Evolutionary conservation across 768 basidiomycete species (phyloP), one percentile per base, ranked within the genome.

Genomic region (Phlegmacium glaucopus): DNA sequence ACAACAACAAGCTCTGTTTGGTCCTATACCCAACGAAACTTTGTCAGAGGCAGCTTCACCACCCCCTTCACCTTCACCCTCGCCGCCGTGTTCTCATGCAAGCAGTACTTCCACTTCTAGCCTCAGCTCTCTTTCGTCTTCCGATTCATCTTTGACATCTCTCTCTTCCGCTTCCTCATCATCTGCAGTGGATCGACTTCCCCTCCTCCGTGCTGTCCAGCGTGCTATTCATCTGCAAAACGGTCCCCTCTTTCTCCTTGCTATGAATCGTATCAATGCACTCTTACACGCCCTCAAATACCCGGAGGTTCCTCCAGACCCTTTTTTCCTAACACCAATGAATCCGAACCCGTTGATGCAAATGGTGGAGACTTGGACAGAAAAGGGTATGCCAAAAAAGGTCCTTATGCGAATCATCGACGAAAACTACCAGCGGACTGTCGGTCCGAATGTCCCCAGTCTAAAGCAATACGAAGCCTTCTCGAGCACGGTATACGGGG

Each of bases 341-440:
- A n/a, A n/a, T n/a, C n/a, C n/a, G n/a, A 87, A 87, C 51, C 51
- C 66, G 1, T 62, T 90, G 11, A 78, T 70, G 60, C 62, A 70
- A 15, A 62, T 66, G 2, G 69, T 83, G 5, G 64, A 70, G 32
- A 56, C 65, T 0, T 88, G 85, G 85, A 67, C 65, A 0, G 57
- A 68, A 15, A 68, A 58, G 1, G 82, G 80, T 3, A 61, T 94
- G 22, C 87, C 83, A 0, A 72, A 80, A 39, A 74, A 78, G 28
- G 78, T 94, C 2, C 71, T 87, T 48, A 75, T 83, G 70, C 83
- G 86, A 35, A 78, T 95, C 40, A 75, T 89, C 44, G 92, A 94
- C 37, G 93, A 97, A 71, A 89, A 85, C 30, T 98, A 99, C 59
- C 92, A 97, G 60, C 82, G 96, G 22, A 82, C 83, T 13, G 94